Conservation (phyloP, 140 eudicot genomes). For the Ambrosia hybrid region DNA sequence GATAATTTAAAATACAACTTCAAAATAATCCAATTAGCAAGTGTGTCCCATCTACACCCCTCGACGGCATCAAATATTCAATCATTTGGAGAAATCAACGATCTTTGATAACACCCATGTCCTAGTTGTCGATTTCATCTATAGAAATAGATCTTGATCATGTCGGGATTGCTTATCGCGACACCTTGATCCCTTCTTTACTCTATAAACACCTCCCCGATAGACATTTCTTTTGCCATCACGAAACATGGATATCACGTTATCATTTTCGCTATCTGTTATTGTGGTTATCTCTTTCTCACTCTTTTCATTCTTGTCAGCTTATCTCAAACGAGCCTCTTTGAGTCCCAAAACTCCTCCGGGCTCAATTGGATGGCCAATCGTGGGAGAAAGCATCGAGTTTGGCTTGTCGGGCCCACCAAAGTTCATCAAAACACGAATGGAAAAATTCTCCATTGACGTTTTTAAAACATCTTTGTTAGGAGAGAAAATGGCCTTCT, state of each 20-base stretch:
- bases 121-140: not conserved
- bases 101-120: conserved; percentile 15
- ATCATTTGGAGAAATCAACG: conserved; percentile 4
- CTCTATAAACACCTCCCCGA: not conserved
- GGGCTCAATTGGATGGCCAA: conserved; percentile 56
- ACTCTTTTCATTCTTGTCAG: conserved; percentile 18
- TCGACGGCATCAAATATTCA: conserved; percentile 21
- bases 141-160: not conserved
- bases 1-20: not conserved
- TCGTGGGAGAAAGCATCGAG: conserved; percentile 51
- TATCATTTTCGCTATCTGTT: conserved; percentile 30
- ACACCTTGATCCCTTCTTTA: not conserved
- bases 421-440: conserved; percentile 41
- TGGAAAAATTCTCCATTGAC: conserved; percentile 39
- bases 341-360: conserved; percentile 34
- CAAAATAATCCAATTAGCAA: not conserved
- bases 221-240: not conserved
- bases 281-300: conserved; percentile 28
- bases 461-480: conserved; percentile 48
- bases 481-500: conserved; percentile 61
- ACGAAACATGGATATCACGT: conserved; percentile 34
- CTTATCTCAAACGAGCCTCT: conserved; percentile 12
- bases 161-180: not conserved
- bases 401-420: conserved; percentile 38
- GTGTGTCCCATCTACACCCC: conserved; percentile 3